Evolutionary conservation across 2,329 filamentous ascomycete genomes (phyloP).

Genomic region (Lasiodiplodia sp.): DNA sequence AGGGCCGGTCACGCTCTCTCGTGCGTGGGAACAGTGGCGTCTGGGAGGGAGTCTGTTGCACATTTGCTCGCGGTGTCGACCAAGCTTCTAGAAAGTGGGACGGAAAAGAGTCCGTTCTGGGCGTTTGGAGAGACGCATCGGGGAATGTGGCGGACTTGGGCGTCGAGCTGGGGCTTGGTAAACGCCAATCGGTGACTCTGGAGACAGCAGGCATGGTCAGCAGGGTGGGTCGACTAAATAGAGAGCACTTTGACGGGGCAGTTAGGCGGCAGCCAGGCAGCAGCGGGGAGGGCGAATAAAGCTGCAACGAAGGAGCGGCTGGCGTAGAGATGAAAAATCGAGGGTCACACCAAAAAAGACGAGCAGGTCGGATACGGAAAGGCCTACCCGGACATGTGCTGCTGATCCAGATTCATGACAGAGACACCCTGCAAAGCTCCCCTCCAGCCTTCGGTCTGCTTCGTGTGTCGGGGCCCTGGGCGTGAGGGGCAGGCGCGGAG

Average conservation of each 20-base stretch:
- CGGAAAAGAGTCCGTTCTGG: constrained; percentile 51
- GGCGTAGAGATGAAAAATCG: neutral
- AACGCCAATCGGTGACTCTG: constrained; percentile 56
- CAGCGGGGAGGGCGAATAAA: constrained; percentile 1
- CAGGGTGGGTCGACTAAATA: constrained; percentile 13
- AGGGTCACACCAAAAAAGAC: constrained; percentile 17
- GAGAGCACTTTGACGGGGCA: neutral
- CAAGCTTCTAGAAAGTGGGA: constrained; percentile 60
- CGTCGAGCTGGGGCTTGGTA: constrained; percentile 59
- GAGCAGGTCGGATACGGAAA: constrained; percentile 3
- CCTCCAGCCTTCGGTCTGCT: constrained; percentile 1
- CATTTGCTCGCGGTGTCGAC: constrained; percentile 53
- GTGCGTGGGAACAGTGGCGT: constrained; percentile 50
- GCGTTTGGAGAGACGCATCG: constrained; percentile 53
- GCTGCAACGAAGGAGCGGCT: neutral
- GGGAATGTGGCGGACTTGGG: constrained; percentile 53
- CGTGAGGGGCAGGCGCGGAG: neutral
- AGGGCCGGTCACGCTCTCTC: constrained; percentile 44
- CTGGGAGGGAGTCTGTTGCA: constrained; percentile 50
- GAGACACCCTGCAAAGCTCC: constrained; percentile 27
- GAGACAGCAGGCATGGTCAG: constrained; percentile 18
- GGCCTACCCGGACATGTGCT: constrained; percentile 30
- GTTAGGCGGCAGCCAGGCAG: constrained; percentile 8
- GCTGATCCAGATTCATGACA: constrained; percentile 31
- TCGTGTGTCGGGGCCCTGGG: constrained; percentile 9